A percentile compares a stretch with the other conserved stretches of the same genome.
These are phyloP conservation scores for Rhizomucor miehei DNA, from an alignment of 371 early-diverging fungal genomes.

Conservation along the genomic window DNA sequence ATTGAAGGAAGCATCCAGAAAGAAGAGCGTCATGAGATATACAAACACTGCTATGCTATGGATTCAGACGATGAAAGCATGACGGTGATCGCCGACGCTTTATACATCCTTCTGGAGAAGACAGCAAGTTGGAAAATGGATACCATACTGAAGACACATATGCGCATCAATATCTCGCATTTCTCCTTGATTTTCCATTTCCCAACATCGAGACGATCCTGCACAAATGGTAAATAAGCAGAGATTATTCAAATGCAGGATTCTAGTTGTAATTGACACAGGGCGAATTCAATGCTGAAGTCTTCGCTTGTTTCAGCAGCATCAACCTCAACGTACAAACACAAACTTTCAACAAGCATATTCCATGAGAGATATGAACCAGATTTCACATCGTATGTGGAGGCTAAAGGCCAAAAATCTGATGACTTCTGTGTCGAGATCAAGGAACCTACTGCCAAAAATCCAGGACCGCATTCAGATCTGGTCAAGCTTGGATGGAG, in stretches of 20 bases:
- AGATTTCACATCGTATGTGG: constrained; percentile 8
- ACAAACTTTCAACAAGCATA: not conserved
- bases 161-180: not conserved
- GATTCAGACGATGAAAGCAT: not conserved
- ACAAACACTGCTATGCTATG: not conserved
- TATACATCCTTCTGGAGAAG: not conserved
- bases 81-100: not conserved
- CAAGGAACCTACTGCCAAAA: constrained; percentile 3
- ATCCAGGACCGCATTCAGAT: constrained; percentile 1
- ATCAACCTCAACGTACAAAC: not conserved
- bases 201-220: not conserved
- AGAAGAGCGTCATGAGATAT: not conserved
- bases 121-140: not conserved
- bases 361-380: constrained; percentile 3
- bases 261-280: not conserved
- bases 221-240: not conserved
- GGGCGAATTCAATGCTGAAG: not conserved
- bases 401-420: constrained; percentile 1
- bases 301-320: not conserved
- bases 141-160: not conserved
- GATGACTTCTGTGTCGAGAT: constrained; percentile 1
- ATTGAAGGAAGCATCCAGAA: not conserved
- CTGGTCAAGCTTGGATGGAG: constrained; percentile 2
- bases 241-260: not conserved
- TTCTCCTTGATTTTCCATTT: not conserved